A percentile compares a stretch with the other conserved stretches of the same genome.
These are phyloP conservation scores for Ambrosia hybrid DNA, from an alignment of 140 eudicot genomes.

Conservation along the genomic window DNA sequence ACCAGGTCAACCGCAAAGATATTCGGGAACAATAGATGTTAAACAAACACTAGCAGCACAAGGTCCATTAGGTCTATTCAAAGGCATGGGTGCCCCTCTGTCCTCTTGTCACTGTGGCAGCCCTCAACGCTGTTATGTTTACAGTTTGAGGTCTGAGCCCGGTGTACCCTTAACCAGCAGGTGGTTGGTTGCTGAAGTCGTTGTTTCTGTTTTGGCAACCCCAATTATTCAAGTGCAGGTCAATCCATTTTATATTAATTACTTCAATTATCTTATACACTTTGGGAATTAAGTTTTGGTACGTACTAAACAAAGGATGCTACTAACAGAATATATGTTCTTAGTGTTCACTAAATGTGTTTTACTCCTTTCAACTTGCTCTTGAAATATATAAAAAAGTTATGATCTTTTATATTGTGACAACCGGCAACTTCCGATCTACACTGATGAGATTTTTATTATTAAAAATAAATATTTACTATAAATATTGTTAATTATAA, in stretches of 20 bases:
- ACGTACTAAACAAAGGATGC: no score
- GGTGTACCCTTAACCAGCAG: slow-evolving; percentile 74
- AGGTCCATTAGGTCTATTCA: slow-evolving; percentile 76
- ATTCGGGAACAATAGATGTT: slow-evolving; percentile 80
- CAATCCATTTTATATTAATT: neutral
- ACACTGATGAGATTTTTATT: no score
- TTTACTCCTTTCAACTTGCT: no score
- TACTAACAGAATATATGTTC: no score
- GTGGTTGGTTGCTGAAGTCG: slow-evolving; percentile 70
- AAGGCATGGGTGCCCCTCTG: slow-evolving; percentile 78
- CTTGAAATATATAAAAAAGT: no score
- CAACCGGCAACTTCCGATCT: no score
- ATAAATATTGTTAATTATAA: no score
- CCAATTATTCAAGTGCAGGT: slow-evolving; percentile 94
- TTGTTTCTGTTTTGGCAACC: slow-evolving; percentile 71
- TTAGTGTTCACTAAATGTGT: no score
- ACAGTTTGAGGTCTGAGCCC: slow-evolving; percentile 68
- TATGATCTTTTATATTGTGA: no score
- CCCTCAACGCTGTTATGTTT: slow-evolving; percentile 75
- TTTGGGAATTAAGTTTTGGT: no score
- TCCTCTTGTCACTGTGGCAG: slow-evolving; percentile 93
- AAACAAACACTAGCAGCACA: slow-evolving; percentile 79
- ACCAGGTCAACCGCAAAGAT: slow-evolving; percentile 80
- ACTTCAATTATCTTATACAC: no score
- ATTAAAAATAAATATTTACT: no score